Percentiles rank a stretch among this genome's conserved stretches.
Conservation (phyloP, 805 yeast species). For the Ogataea methanolica region DNA sequence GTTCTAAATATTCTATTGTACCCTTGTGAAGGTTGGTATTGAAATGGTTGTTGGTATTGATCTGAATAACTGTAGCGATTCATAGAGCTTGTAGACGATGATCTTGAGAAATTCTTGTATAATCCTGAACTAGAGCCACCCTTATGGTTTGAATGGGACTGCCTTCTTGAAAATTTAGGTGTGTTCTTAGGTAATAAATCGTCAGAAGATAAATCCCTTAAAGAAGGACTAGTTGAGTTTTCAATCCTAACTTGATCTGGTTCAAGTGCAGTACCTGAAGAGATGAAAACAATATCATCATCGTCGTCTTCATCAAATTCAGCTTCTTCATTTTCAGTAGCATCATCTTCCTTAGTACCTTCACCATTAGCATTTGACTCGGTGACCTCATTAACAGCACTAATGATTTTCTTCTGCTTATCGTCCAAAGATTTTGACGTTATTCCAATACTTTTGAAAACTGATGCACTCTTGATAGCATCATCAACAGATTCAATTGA, state of each 20-base stretch:
- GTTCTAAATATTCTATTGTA: not conserved
- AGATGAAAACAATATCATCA: not conserved
- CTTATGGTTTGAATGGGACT: no score
- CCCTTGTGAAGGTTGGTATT: not conserved
- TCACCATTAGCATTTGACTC: no score
- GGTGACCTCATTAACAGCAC: not conserved
- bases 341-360: no score
- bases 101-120: constrained; percentile 10
- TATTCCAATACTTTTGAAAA: constrained; percentile 23
- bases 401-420: constrained; percentile 1
- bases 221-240: no score
- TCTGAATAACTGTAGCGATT: constrained; percentile 5
- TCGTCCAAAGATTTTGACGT: constrained; percentile 17
- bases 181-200: not conserved
- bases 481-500: constrained; percentile 1
- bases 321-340: constrained; percentile 1
- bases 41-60: not conserved
- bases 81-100: constrained; percentile 14
- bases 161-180: not conserved
- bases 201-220: no score
- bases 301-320: constrained; percentile 6
- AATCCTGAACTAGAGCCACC: constrained; percentile 1
- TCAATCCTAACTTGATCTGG: no score
- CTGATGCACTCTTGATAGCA: constrained; percentile 9
- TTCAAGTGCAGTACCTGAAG: no score